Evolutionary conservation across 2,329 filamentous ascomycete species (phyloP).

Genomic region (Myriosclerotinia duriaeana): DNA sequence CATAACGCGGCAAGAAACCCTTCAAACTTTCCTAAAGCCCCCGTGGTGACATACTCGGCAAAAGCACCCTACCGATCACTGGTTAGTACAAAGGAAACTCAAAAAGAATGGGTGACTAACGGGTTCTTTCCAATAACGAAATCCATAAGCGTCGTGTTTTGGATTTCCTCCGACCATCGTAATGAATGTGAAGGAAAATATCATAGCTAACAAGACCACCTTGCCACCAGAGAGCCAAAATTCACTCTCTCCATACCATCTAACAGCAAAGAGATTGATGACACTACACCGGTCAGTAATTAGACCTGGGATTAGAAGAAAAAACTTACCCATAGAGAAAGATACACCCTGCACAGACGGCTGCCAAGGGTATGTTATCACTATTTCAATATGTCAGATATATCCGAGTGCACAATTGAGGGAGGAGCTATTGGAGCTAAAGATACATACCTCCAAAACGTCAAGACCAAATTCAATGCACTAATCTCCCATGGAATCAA

Average conservation of each 20-base stretch:
- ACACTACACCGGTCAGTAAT: conserved; percentile 40
- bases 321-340: conserved; percentile 50
- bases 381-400: conserved; percentile 19
- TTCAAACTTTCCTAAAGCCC: conserved; percentile 66
- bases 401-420: neutral
- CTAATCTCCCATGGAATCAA: conserved; percentile 43
- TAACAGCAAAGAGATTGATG: conserved; percentile 65
- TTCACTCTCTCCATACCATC: conserved; percentile 69
- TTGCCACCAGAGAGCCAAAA: conserved; percentile 58
- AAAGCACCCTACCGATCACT: conserved; percentile 55
- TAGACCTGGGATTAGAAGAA: neutral
- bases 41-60: conserved; percentile 57
- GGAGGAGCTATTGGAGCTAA: too few relatives aligned
- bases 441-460: conserved; percentile 45
- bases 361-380: conserved; percentile 42
- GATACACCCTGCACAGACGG: conserved; percentile 43
- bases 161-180: conserved; percentile 73
- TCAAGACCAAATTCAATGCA: conserved; percentile 45
- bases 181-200: conserved; percentile 67
- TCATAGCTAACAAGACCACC: conserved; percentile 48
- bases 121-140: conserved; percentile 64
- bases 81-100: neutral
- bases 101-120: conserved; percentile 13
- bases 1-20: conserved; percentile 59
- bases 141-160: conserved; percentile 65